phyloP scores from a whole-genome alignment of 768 basidiomycete genomes.

The Trametes cubensis region DNA sequence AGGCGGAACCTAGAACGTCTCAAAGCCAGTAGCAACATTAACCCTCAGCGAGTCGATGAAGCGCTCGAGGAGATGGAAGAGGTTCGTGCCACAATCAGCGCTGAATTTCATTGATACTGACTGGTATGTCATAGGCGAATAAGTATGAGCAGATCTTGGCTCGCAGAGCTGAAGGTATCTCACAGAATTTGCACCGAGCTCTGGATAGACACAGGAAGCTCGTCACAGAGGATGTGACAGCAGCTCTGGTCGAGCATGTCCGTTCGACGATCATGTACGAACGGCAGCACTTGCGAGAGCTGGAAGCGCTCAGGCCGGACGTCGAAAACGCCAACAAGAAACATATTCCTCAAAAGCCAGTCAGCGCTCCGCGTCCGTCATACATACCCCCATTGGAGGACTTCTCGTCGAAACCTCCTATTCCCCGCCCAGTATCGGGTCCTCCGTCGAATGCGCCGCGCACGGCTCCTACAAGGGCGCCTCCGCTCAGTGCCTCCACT shows the following conservation, averaged over 20 bases:
- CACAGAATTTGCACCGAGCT: constrained; percentile 87
- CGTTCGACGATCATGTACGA: constrained; percentile 92
- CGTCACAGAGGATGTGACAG: constrained; percentile 89
- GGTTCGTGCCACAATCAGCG: constrained; percentile 44
- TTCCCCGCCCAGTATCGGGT: constrained; percentile 29
- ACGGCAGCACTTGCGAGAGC: constrained; percentile 81
- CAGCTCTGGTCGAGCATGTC: constrained; percentile 90
- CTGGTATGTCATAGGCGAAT: constrained; percentile 61
- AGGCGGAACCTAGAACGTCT: constrained; percentile 88
- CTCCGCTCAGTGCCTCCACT: constrained; percentile 8
- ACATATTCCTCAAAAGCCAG: constrained; percentile 46
- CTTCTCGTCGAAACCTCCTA: constrained; percentile 41
- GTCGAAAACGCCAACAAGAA: constrained; percentile 70
- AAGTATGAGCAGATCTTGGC: constrained; percentile 87
- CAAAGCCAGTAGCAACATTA: constrained; percentile 84
- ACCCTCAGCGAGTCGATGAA: constrained; percentile 84
- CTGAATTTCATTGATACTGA: constrained; percentile 16
- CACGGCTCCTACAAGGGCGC: constrained; percentile 22
- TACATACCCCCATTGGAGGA: constrained; percentile 69
- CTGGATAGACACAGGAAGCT: constrained; percentile 82
- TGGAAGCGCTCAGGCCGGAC: constrained; percentile 82
- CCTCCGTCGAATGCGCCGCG: constrained; percentile 26
- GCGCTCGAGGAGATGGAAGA: constrained; percentile 92
- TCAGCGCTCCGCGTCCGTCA: constrained; percentile 61
- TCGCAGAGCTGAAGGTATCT: constrained; percentile 88